Percentiles rank a stretch among this genome's conserved stretches.
phyloP scores from a whole-genome alignment of 371 early-diverging fungal genomes.

The Smittium culicis region DNA sequence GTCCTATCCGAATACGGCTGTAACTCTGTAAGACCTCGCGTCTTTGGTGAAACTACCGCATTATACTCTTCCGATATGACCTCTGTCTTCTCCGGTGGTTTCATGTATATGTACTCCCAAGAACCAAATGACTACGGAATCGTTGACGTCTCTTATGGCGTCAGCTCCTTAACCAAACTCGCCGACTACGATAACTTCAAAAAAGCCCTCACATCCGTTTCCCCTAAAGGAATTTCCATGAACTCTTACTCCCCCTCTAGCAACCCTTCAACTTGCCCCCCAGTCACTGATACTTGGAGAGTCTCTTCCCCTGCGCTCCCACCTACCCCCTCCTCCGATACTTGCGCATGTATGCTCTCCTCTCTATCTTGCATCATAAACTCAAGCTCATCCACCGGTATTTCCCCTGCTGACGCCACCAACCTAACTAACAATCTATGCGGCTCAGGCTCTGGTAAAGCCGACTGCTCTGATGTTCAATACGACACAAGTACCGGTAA shows the following conservation, averaged over 20 bases:
- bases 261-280: conserved; percentile 42
- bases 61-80: conserved; percentile 50
- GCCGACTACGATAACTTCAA: conserved; percentile 17
- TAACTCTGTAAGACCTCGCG: conserved; percentile 14
- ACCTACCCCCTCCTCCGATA: conserved; percentile 38
- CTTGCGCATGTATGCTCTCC: background rate
- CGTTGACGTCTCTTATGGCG: conserved; percentile 28
- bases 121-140: conserved; percentile 49
- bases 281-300: conserved; percentile 38
- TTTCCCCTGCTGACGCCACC: conserved; percentile 17
- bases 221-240: conserved; percentile 5
- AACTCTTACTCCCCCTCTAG: conserved; percentile 16
- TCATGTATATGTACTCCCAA: conserved; percentile 58
- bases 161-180: conserved; percentile 2
- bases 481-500: conserved; percentile 19
- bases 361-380: background rate
- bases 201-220: background rate
- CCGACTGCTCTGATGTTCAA: conserved; percentile 20
- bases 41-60: conserved; percentile 22
- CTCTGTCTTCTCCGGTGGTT: conserved; percentile 45
- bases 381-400: background rate
- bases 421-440: conserved; percentile 17
- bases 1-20: conserved; percentile 20
- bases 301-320: conserved; percentile 40
- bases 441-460: conserved; percentile 22